A percentile compares a stretch with the other conserved stretches of the same genome.
phyloP scores from a whole-genome alignment of 2,329 filamentous ascomycete genomes.

The Aureobasidium uvarum region DNA sequence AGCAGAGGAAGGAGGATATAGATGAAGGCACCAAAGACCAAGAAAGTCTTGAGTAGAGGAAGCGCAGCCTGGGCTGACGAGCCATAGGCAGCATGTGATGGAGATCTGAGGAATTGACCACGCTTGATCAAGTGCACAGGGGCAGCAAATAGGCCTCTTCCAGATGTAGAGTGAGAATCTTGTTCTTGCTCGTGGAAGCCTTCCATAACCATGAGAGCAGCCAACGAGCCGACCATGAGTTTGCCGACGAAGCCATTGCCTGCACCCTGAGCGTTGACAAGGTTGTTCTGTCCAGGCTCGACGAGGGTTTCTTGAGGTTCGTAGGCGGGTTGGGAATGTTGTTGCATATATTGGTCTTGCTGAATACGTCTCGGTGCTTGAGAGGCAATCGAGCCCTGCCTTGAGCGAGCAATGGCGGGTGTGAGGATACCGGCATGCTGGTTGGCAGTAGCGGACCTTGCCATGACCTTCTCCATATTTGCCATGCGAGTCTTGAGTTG shows the following conservation, averaged over 20 bases:
- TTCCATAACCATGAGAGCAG: conserved; percentile 88
- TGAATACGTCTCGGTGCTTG: conserved; percentile 26
- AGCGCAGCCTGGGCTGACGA: conserved; percentile 35
- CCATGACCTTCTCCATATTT: conserved; percentile 66
- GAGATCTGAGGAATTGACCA: conserved; percentile 27
- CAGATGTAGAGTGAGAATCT: conserved; percentile 49
- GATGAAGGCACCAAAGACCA: conserved; percentile 54
- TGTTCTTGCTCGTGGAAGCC: conserved; percentile 66
- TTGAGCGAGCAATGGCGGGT: conserved; percentile 34
- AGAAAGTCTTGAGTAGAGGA: conserved; percentile 51
- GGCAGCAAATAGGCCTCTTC: conserved; percentile 45
- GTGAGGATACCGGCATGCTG: conserved; percentile 30
- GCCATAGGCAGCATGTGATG: conserved; percentile 13
- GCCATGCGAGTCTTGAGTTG: conserved; percentile 72
- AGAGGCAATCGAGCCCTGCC: conserved; percentile 22
- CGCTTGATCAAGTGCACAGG: conserved; percentile 42
- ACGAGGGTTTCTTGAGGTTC: conserved; percentile 36
- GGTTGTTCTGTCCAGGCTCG: conserved; percentile 40
- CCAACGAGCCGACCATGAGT: conserved; percentile 89
- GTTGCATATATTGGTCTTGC: conserved; percentile 39
- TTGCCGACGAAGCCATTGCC: conserved; percentile 61
- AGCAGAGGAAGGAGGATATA: conserved; percentile 59
- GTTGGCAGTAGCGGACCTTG: conserved; percentile 29
- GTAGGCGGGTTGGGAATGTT: conserved; percentile 37
- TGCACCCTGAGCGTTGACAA: conserved; percentile 42